Percentiles rank a stretch among this genome's conserved stretches.
Evolutionary conservation across 1,139 yeast genomes (phyloP).

Genomic region (Hanseniaspora sp.): DNA sequence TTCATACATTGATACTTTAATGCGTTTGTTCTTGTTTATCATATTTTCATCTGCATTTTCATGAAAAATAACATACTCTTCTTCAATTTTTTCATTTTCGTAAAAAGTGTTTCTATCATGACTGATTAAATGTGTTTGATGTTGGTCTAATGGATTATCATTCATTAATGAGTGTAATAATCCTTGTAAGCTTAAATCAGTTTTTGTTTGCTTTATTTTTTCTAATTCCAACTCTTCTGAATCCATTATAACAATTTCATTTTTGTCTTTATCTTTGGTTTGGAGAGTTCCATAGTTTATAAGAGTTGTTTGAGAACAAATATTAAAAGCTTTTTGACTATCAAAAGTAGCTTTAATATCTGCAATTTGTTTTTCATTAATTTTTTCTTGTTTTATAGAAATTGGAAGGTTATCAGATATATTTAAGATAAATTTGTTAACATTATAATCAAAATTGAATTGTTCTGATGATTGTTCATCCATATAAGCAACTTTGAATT

Average conservation of each 20-base stretch:
- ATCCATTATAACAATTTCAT: neutral
- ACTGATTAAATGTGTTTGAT: neutral
- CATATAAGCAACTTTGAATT: neutral
- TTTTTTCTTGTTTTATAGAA: neutral
- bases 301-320: neutral
- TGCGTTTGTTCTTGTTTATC: neutral
- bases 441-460: neutral
- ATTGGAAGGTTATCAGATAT: neutral
- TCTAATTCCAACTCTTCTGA: neutral
- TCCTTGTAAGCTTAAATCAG: neutral
- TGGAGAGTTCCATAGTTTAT: neutral
- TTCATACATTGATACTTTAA: neutral
- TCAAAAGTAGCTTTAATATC: neutral
- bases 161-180: neutral
- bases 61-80: too few relatives aligned
- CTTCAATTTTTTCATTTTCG: too few relatives aligned
- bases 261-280: neutral
- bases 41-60: neutral
- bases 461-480: neutral
- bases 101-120: neutral
- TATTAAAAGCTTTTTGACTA: neutral
- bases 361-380: neutral
- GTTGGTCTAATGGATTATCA: neutral
- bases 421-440: neutral
- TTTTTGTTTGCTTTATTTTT: neutral